A percentile compares a stretch with the other conserved stretches of the same genome.
Evolutionary conservation across 805 yeast genomes (phyloP).

Genomic region (Torulaspora maleeae): DNA sequence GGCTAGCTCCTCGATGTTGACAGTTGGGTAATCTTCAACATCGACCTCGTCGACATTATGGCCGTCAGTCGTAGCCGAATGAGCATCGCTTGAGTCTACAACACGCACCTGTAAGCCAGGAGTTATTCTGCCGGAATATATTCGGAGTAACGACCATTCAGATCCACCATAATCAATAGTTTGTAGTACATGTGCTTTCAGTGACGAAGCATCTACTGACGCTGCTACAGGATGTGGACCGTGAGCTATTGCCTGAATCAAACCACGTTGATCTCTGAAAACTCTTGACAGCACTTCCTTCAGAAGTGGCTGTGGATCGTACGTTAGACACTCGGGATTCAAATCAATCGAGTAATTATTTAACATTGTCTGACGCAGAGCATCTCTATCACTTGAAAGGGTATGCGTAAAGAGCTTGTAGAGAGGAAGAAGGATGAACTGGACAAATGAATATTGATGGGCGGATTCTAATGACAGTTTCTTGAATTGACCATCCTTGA

Average conservation of each 20-base stretch:
- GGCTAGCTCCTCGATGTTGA: slow-evolving; percentile 41
- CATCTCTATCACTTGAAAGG: slow-evolving; percentile 47
- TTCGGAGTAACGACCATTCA: slow-evolving; percentile 53
- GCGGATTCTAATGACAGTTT: slow-evolving; percentile 18
- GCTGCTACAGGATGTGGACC: slow-evolving; percentile 34
- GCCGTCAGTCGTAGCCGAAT: slow-evolving; percentile 12
- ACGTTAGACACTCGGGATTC: slow-evolving; percentile 38
- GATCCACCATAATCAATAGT: slow-evolving; percentile 52
- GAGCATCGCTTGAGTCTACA: slow-evolving; percentile 39
- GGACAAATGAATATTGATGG: slow-evolving; percentile 47
- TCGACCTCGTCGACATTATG: slow-evolving; percentile 38
- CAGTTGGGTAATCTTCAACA: slow-evolving; percentile 42
- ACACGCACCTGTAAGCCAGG: slow-evolving; percentile 47
- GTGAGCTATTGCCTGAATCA: slow-evolving; percentile 42
- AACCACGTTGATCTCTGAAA: slow-evolving; percentile 49
- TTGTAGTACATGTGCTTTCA: slow-evolving; percentile 52
- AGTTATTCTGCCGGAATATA: slow-evolving; percentile 55
- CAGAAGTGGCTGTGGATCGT: slow-evolving; percentile 59
- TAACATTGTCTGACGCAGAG: slow-evolving; percentile 44
- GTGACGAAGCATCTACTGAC: slow-evolving; percentile 14
- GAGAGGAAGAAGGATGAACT: slow-evolving; percentile 70
- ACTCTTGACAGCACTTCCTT: slow-evolving; percentile 49
- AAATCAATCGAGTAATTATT: slow-evolving; percentile 45
- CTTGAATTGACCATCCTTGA: slow-evolving; percentile 42
- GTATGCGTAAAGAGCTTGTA: slow-evolving; percentile 68